phyloP scores from a whole-genome alignment of 2,329 filamentous ascomycete genomes.

The Dothistroma pini region DNA sequence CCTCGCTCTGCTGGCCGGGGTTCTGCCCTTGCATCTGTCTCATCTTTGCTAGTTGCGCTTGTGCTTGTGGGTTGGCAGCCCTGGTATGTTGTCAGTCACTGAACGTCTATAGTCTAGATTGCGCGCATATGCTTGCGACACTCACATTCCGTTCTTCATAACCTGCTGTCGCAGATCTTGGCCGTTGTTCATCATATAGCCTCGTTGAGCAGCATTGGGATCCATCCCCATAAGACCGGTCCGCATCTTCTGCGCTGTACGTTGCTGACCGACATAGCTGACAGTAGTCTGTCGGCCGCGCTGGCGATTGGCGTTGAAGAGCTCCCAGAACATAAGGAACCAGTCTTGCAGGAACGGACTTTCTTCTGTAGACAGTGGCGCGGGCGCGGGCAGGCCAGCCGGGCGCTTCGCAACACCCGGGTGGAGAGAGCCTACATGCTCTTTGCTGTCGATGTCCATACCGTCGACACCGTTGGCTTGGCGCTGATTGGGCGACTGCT shows the following conservation, averaged over 20 bases:
- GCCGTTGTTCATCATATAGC: constrained; percentile 23
- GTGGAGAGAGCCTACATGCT: constrained; percentile 46
- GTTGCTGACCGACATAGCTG: constrained; percentile 54
- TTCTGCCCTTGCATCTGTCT: constrained; percentile 63
- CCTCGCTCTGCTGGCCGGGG: constrained; percentile 35
- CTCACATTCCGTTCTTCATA: constrained; percentile 25
- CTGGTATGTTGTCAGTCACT: neutral
- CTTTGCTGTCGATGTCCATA: constrained; percentile 77
- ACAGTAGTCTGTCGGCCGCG: constrained; percentile 51
- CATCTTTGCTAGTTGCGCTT: constrained; percentile 28
- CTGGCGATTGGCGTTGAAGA: constrained; percentile 75
- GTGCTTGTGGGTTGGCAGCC: constrained; percentile 22
- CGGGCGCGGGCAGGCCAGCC: constrained; percentile 73
- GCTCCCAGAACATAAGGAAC: constrained; percentile 98
- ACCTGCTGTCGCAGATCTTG: constrained; percentile 20
- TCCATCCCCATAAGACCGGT: constrained; percentile 70
- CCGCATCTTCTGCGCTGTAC: constrained; percentile 65
- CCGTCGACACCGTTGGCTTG: constrained; percentile 67
- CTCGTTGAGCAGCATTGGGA: constrained; percentile 39
- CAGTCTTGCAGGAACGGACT: constrained; percentile 92
- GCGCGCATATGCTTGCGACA: constrained; percentile 1
- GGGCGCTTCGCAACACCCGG: constrained; percentile 64
- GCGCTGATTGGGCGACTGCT: constrained; percentile 57
- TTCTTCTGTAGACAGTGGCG: constrained; percentile 62
- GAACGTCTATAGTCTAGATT: neutral